Conservation (phyloP, 306 rosid species). For the Pterocarpus macrocarpus region DNA sequence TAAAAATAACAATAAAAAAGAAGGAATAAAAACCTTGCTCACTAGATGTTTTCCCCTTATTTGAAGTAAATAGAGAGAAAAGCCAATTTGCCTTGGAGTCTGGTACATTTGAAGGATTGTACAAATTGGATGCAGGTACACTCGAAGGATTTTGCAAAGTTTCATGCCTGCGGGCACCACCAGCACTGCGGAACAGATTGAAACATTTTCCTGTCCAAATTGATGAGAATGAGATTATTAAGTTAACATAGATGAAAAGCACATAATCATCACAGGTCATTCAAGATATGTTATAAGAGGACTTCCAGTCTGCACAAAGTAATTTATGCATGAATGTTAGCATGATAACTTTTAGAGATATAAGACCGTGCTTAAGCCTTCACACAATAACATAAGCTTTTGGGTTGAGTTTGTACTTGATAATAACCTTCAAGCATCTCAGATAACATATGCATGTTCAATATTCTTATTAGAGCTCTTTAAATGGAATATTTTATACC, state of each 20-base stretch:
- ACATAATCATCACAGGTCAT: constrained; percentile 20
- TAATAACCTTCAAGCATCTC: constrained; percentile 31
- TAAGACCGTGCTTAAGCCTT: constrained; percentile 3
- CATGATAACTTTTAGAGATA: neutral
- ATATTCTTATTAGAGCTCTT: constrained; percentile 8
- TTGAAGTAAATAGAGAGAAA: constrained; percentile 42
- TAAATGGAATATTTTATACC: constrained; percentile 2
- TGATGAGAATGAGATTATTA: constrained; percentile 34
- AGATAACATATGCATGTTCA: constrained; percentile 30
- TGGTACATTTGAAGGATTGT: constrained; percentile 40
- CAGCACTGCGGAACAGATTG: constrained; percentile 41
- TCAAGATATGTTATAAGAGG: constrained; percentile 22
- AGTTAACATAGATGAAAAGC: constrained; percentile 10
- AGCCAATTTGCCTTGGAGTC: constrained; percentile 54
- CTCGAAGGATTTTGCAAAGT: constrained; percentile 33
- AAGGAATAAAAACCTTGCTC: constrained; percentile 31
- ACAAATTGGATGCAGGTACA: constrained; percentile 33
- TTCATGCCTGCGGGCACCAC: constrained; percentile 41
- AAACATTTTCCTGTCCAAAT: constrained; percentile 55
- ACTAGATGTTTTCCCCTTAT: constrained; percentile 39
- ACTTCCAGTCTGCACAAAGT: constrained; percentile 16
- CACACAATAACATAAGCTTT: constrained; percentile 7
- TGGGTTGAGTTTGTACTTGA: constrained; percentile 10
- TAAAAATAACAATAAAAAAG: neutral
- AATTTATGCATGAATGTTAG: neutral